Conservation (phyloP, 2,329 filamentous ascomycete species). For the Alternaria conjuncta region DNA sequence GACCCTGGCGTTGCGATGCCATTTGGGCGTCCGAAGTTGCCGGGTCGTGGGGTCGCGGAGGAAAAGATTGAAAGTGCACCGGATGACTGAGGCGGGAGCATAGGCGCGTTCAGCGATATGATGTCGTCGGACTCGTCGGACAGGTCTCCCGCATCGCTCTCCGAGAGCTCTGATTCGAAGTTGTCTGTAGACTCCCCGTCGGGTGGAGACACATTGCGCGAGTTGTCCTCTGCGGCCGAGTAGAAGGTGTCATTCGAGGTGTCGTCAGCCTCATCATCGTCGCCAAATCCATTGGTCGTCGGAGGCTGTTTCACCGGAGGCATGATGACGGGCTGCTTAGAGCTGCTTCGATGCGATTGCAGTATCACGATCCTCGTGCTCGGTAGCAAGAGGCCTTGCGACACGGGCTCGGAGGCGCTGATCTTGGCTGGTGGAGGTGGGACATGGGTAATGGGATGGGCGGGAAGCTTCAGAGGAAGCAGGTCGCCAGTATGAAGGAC, state of each 20-base stretch:
- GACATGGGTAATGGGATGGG: conserved; percentile 86
- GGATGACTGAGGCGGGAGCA: conserved; percentile 76
- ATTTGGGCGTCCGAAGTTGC: conserved; percentile 68
- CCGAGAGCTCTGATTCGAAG: conserved; percentile 65
- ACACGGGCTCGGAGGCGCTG: conserved; percentile 90
- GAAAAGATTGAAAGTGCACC: conserved; percentile 82
- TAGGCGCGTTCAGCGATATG: conserved; percentile 84
- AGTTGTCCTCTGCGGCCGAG: conserved; percentile 81
- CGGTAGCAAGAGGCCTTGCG: conserved; percentile 80
- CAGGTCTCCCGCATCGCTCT: conserved; percentile 73
- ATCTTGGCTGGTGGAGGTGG: conserved; percentile 85
- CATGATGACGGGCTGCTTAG: conserved; percentile 57
- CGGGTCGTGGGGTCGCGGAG: conserved; percentile 79
- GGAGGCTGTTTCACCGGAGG: conserved; percentile 52
- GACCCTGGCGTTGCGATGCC: conserved; percentile 84
- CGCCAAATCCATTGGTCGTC: conserved; percentile 65
- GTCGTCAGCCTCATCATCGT: conserved; percentile 80
- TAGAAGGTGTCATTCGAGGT: conserved; percentile 90
- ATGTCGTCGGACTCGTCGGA: conserved; percentile 95
- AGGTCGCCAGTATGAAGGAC: conserved; percentile 86
- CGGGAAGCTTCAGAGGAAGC: conserved; percentile 74
- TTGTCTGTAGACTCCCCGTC: conserved; percentile 52
- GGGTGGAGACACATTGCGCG: conserved; percentile 48
- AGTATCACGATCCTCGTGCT: conserved; percentile 85
- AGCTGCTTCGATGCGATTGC: conserved; percentile 60